Evolutionary conservation across 2,329 filamentous ascomycete genomes (phyloP).

Genomic region (Dryadomyces quercus-mongolicae): DNA sequence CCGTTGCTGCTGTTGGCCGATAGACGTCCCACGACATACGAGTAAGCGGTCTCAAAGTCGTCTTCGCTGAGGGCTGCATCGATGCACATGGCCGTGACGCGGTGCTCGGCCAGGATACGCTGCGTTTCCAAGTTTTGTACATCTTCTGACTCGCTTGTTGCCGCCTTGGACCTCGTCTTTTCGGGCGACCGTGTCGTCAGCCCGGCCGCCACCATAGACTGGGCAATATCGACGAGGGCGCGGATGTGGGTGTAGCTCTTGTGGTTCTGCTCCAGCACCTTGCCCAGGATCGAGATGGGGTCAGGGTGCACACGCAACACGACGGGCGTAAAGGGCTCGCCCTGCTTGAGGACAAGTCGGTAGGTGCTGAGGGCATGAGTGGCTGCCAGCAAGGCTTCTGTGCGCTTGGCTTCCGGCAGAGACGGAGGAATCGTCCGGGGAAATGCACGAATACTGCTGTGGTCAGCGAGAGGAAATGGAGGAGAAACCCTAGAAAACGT

Average conservation of each 20-base stretch:
- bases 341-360: conserved; percentile 65
- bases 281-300: conserved; percentile 59
- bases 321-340: conserved; percentile 68
- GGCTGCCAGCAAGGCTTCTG: conserved; percentile 54
- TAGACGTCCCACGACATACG: conserved; percentile 64
- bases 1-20: conserved; percentile 14
- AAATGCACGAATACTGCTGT: conserved; percentile 48
- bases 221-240: conserved; percentile 57
- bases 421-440: conserved; percentile 42
- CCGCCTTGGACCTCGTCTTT: no score
- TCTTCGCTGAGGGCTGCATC: conserved; percentile 65
- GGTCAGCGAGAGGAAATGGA: background rate
- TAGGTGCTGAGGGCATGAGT: conserved; percentile 69
- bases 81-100: conserved; percentile 70
- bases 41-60: conserved; percentile 79
- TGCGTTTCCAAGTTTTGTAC: conserved; percentile 8
- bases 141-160: no score
- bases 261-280: conserved; percentile 63
- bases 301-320: conserved; percentile 66
- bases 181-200: conserved; percentile 20
- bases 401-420: conserved; percentile 36
- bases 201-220: conserved; percentile 52
- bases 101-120: conserved; percentile 38
- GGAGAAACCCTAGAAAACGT: conserved; percentile 20
- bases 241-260: conserved; percentile 64